Percentiles rank a stretch among this genome's conserved stretches.
Conservation (phyloP, 2,329 filamentous ascomycete species). For the Colletotrichum eleusines region DNA sequence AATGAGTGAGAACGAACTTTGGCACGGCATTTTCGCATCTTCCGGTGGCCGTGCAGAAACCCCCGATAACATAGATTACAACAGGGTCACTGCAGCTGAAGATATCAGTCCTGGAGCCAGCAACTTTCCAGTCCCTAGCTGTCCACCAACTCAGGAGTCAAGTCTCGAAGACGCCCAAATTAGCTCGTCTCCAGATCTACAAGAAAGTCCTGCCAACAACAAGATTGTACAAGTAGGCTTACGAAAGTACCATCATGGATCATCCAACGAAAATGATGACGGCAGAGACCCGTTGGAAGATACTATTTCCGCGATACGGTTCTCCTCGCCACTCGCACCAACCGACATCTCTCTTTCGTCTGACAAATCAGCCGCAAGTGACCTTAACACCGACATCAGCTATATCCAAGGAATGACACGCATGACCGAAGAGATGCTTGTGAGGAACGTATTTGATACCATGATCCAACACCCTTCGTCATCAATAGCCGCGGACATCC, state of each 20-base stretch:
- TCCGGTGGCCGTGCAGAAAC: background rate
- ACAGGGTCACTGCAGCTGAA: background rate
- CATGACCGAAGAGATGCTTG: background rate
- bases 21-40: conserved; percentile 17
- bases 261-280: background rate
- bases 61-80: background rate
- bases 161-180: conserved; percentile 12
- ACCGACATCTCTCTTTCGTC: background rate
- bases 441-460: background rate
- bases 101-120: conserved; percentile 28
- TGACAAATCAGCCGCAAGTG: background rate
- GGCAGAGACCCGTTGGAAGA: background rate
- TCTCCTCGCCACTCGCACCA: background rate
- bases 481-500: background rate
- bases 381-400: background rate
- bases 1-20: conserved; percentile 18
- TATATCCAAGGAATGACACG: background rate
- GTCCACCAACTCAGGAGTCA: background rate
- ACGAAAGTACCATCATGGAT: background rate
- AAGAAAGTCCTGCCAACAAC: background rate
- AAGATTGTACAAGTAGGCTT: background rate
- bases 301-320: background rate
- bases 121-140: background rate
- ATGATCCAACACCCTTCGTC: background rate
- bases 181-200: background rate